Evolutionary conservation across 2,329 filamentous ascomycete species (phyloP), one percentile per base, ranked within the genome.

Genomic region (Teratosphaeria pseudoeucalypti): DNA sequence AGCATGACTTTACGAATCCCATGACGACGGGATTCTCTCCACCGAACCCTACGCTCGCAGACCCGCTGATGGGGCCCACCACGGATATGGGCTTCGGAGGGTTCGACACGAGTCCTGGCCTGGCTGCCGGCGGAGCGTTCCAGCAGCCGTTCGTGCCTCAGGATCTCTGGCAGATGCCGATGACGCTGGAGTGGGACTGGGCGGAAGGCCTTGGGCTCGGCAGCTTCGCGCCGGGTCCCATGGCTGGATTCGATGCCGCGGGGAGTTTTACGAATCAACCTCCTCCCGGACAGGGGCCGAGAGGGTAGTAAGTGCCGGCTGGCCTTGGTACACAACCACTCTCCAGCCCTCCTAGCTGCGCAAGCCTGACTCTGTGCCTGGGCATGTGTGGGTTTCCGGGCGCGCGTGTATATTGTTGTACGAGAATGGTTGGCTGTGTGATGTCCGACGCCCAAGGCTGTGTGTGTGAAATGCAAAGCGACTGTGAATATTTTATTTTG

Each of bases 181-280:
- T 96, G 86, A 95, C 90, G 2, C 81, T 97, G 26, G 92, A 97
- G 71, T 96, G 92, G 91, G 90, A 88, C 65, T 89, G 85, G 86
- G 83, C 77, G 2, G 79, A 81, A 54, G 70, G 70, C 1, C 53
- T 72, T n/a, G 69, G 5, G 56, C 70, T 39, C 68, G 69, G 2
- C 23, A 66, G 64, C 56, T 71, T 72, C 56, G 68, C 70, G 9
- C 67, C 67, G 4, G 69, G 68, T 10, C 63, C 65, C 6, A 49
- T 49, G 43, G 23, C n/a, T 49, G 43, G 43, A 10, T 49, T 49
- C 11, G 43, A 49, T 6, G 43, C 3, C 9, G 9, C 43, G 23
- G 16, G 43, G 16, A 49, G 19, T n/a, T 49, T 49, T 19, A 26
- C 23, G 43, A 19, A 49, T 23, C 43, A 6, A n/a, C 16, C 23